Percentiles rank a stretch among this genome's conserved stretches.
phyloP scores from a whole-genome alignment of 768 basidiomycete genomes.

The Multifurca ochricompacta region DNA sequence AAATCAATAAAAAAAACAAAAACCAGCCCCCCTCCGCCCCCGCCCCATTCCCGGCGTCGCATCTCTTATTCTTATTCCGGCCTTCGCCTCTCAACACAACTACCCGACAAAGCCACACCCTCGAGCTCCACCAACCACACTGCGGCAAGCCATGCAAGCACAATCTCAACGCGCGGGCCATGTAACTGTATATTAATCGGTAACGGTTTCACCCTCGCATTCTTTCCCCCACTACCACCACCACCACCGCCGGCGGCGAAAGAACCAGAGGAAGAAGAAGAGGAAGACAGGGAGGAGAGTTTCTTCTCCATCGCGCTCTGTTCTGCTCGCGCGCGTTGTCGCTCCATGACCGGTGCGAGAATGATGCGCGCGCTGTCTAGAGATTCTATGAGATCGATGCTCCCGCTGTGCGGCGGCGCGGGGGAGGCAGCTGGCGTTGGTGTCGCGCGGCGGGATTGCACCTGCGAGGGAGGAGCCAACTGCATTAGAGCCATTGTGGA shows the following conservation, averaged over 20 bases:
- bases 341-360: conserved; percentile 58
- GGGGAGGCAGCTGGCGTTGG: conserved; percentile 19
- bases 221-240: conserved; percentile 25
- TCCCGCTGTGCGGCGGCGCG: conserved; percentile 9
- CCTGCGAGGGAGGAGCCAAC: conserved; percentile 1
- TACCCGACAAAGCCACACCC: conserved; percentile 19
- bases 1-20: too few species aligned
- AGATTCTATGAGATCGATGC: conserved; percentile 41
- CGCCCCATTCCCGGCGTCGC: too few species aligned
- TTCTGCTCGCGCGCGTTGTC: conserved; percentile 53
- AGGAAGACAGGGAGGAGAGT: conserved; percentile 23
- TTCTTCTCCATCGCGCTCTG: conserved; percentile 47
- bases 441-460: conserved; percentile 19
- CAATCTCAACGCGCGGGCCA: conserved; percentile 78
- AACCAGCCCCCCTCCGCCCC: too few species aligned
- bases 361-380: conserved; percentile 68
- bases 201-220: conserved; percentile 44
- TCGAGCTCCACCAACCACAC: conserved; percentile 75
- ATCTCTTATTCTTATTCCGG: too few species aligned
- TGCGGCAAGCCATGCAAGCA: conserved; percentile 79
- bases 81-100: background rate
- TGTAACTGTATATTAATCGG: conserved; percentile 78
- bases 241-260: conserved; percentile 25
- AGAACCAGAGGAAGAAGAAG: background rate
- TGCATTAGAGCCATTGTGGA: background rate